Percentiles rank a stretch among this genome's conserved stretches.
Conservation (phyloP, 2,329 filamentous ascomycete genomes). For the Venturia asperata region DNA sequence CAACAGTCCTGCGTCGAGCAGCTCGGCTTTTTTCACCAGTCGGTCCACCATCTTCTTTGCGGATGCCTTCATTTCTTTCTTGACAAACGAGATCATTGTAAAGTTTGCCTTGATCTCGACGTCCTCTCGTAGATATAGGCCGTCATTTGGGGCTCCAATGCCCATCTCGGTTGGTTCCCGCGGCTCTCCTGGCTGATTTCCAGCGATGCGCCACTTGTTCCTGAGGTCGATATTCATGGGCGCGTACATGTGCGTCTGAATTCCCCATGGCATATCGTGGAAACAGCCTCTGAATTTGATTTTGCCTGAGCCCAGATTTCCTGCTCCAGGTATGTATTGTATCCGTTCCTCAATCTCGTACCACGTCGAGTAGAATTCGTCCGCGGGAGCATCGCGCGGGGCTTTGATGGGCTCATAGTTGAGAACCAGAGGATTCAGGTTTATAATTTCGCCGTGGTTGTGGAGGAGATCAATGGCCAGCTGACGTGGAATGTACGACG, state of each 20-base stretch:
- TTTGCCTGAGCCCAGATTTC: slow-evolving; percentile 56
- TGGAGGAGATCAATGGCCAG: slow-evolving; percentile 67
- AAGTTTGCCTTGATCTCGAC: slow-evolving; percentile 65
- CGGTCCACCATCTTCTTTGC: slow-evolving; percentile 61
- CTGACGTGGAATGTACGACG: slow-evolving; percentile 62
- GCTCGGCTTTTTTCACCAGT: slow-evolving; percentile 64
- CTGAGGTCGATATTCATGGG: slow-evolving; percentile 60
- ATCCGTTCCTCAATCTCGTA: slow-evolving; percentile 66
- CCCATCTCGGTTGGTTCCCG: slow-evolving; percentile 57
- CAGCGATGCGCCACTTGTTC: slow-evolving; percentile 60
- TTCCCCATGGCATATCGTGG: slow-evolving; percentile 63
- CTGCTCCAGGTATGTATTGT: slow-evolving; percentile 59
- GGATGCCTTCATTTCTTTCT: slow-evolving; percentile 58
- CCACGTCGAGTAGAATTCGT: slow-evolving; percentile 68
- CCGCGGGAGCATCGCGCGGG: slow-evolving; percentile 58
- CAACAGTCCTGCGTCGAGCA: slow-evolving; percentile 58
- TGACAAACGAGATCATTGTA: slow-evolving; percentile 57
- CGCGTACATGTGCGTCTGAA: slow-evolving; percentile 65
- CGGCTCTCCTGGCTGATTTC: slow-evolving; percentile 62
- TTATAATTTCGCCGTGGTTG: slow-evolving; percentile 63
- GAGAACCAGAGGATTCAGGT: slow-evolving; percentile 61
- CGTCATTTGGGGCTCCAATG: slow-evolving; percentile 56
- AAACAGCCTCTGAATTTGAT: slow-evolving; percentile 66
- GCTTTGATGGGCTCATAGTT: slow-evolving; percentile 57
- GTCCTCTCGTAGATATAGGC: slow-evolving; percentile 62